Base-by-base conservation (phyloP, 1,284 basidiomycete genomes). In the Pisolithus thermaeus region DNA sequence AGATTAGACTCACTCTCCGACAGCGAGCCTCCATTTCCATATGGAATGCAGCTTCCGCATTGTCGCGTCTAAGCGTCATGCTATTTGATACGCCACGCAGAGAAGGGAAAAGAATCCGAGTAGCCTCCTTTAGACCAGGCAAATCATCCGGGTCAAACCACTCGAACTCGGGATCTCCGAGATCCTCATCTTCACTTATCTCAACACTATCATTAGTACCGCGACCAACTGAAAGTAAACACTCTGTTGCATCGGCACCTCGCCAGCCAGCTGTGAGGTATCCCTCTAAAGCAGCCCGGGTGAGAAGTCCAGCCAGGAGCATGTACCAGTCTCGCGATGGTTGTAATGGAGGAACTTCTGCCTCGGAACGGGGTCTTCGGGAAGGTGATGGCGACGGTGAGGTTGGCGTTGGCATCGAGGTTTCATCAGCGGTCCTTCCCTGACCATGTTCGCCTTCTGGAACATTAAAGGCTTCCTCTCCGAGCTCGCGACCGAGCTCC, bases 301-400 rank as follows among this genome's bases (percentile, higher is more conserved):
- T 90, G 23, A 91, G 72, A 23, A 92, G 69, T 1, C 86, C 83
- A 0, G 79, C 80, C 8, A 92, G 73, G 7, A 92, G 74, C 65
- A 84, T 76, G 66, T 90, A 92, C 90, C 90, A 92, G 55, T 83
- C 81, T 30, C 78, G 70, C 30, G 87, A 84, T 1, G 88, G 88
- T 2, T 76, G 73, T 37, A 87, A 66, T 2, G 81, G 80, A 44
- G 72, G 66, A 4, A 72, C 73, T 46, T 74, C 76, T 56, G 71
- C 68, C 54, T 67, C 68, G 12, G 67, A 64, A 30, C 63, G 67
- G 39, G 60, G 50, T 49, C 65, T 60, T 23, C 59, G 58, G 37
- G 47, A 38, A 0, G 48, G 51, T 4, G 51, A 23, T 8, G 56
- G 44, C 4, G 56, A 51, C 35, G 66, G 52, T 25, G 58, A 52